A percentile compares a stretch with the other conserved stretches of the same genome.
Conservation (phyloP, 345 rosid species). For the Corchorus capsularis region DNA sequence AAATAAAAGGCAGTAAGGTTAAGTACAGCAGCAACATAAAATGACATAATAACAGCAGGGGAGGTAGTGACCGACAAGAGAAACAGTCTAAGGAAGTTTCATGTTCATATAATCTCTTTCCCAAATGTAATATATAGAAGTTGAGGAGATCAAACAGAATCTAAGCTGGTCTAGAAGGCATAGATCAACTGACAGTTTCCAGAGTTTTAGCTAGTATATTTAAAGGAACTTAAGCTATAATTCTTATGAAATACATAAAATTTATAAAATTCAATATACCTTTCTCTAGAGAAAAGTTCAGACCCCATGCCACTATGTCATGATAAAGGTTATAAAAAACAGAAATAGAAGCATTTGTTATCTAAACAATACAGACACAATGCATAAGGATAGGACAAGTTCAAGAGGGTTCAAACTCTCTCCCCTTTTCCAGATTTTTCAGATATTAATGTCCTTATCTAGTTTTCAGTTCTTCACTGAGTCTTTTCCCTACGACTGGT, state of each 20-base stretch:
- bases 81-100: neutral
- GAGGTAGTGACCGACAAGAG: neutral
- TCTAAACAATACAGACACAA: neutral
- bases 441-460: neutral
- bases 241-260: neutral
- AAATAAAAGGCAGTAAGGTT: slow-evolving; percentile 9
- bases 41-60: neutral
- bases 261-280: neutral
- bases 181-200: neutral
- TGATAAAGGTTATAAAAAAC: neutral
- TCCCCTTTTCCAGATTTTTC: neutral
- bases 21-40: neutral
- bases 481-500: neutral
- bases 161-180: neutral
- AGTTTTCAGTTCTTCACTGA: neutral
- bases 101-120: neutral
- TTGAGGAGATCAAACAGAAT: neutral
- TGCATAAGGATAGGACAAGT: neutral
- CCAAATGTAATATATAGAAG: neutral
- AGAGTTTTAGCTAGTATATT: neutral
- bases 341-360: neutral
- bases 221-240: neutral
- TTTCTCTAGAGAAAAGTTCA: neutral
- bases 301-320: neutral
- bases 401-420: neutral